These are phyloP conservation scores for Hygrophorus pudorinus DNA, from an alignment of 768 basidiomycete species.

Conservation along the genomic window DNA sequence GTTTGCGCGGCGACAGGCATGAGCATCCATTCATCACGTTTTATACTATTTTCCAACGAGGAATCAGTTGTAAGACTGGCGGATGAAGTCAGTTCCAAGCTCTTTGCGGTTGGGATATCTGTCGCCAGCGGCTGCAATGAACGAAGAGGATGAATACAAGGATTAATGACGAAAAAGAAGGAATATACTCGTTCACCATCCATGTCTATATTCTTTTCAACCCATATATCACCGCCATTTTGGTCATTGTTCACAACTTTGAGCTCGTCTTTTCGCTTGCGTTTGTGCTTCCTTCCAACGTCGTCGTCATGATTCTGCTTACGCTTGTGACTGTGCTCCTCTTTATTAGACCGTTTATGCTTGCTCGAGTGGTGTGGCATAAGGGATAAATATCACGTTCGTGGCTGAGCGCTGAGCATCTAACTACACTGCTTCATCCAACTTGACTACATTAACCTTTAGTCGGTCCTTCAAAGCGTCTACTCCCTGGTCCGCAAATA, in stretches of 20 bases:
- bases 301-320: constrained; percentile 33
- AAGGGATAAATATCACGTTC: no score
- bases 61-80: constrained; percentile 41
- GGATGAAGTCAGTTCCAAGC: constrained; percentile 57
- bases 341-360: constrained; percentile 44
- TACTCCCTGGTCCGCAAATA: constrained; percentile 9
- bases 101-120: constrained; percentile 69
- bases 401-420: no score
- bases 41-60: constrained; percentile 38
- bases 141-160: constrained; percentile 5
- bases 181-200: constrained; percentile 61
- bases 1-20: constrained; percentile 23
- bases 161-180: not conserved
- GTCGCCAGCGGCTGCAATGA: constrained; percentile 45
- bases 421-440: constrained; percentile 16
- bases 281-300: constrained; percentile 20
- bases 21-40: constrained; percentile 90
- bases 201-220: constrained; percentile 78
- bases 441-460: constrained; percentile 22
- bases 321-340: constrained; percentile 16
- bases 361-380: constrained; percentile 19
- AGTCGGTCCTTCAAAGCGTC: constrained; percentile 23
- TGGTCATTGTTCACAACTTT: constrained; percentile 63
- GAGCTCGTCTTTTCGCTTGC: constrained; percentile 31
- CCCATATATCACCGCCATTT: constrained; percentile 71